A percentile compares a stretch with the other conserved stretches of the same genome.
Conservation (phyloP, 805 yeast species). For the Candida montana region DNA sequence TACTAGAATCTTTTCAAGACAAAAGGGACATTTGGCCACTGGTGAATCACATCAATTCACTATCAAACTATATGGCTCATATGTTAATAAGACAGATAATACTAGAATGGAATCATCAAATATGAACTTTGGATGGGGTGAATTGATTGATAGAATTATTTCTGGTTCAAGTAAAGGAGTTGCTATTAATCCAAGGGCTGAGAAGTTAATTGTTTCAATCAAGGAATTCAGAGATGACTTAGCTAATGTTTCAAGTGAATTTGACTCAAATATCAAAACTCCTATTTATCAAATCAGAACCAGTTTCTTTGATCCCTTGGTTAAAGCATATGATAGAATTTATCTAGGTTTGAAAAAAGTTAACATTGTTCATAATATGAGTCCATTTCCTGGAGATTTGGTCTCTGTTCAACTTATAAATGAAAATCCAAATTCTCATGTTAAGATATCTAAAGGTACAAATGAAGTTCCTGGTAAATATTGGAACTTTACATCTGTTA, state of each 20-base stretch:
- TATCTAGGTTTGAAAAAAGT: conserved; percentile 55
- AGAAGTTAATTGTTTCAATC: conserved; percentile 58
- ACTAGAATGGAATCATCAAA: conserved; percentile 33
- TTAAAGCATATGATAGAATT: conserved; percentile 52
- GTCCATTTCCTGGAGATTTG: conserved; percentile 27
- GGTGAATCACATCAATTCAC: conserved; percentile 68
- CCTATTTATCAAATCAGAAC: conserved; percentile 65
- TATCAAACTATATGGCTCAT: conserved; percentile 68
- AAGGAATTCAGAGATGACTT: conserved; percentile 61
- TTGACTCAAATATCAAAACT: conserved; percentile 33
- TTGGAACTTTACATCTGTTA: conserved; percentile 74
- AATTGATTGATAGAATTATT: conserved; percentile 70
- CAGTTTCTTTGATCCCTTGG: conserved; percentile 58
- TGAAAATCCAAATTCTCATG: conserved; percentile 43
- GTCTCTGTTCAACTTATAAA: conserved; percentile 46
- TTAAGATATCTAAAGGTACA: conserved; percentile 62
- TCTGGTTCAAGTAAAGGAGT: conserved; percentile 70
- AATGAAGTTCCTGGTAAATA: conserved; percentile 44
- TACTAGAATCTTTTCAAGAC: conserved; percentile 66
- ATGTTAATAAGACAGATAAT: conserved; percentile 35
- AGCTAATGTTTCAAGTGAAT: conserved; percentile 26
- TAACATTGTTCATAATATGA: conserved; percentile 22
- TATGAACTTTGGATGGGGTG: conserved; percentile 83
- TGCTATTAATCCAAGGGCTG: conserved; percentile 79
- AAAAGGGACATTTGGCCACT: conserved; percentile 51